phyloP scores from a whole-genome alignment of 768 basidiomycete genomes.

The Kwoniella europaea region DNA sequence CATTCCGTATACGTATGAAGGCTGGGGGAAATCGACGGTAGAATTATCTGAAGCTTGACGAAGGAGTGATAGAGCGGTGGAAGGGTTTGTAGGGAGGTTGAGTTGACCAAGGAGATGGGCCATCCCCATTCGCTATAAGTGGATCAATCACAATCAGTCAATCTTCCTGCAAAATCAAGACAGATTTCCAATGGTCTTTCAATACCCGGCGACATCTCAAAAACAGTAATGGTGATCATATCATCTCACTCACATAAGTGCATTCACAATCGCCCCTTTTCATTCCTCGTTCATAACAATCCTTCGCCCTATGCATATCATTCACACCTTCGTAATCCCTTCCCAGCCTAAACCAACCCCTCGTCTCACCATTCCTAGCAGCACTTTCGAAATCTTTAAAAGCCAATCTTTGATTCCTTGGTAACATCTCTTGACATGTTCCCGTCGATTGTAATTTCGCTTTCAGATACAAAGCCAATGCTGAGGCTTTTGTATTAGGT shows the following conservation, averaged over 20 bases:
- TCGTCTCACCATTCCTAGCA: conserved; percentile 73
- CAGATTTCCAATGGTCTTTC: too few species aligned
- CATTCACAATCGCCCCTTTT: conserved; percentile 76
- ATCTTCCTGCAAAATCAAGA: too few species aligned
- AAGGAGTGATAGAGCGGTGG: conserved; percentile 72
- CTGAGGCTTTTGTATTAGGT: conserved; percentile 61
- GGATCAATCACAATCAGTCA: too few species aligned
- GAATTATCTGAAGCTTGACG: conserved; percentile 76
- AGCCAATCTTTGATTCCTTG: conserved; percentile 73
- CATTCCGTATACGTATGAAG: conserved; percentile 70
- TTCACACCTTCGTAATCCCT: conserved; percentile 86
- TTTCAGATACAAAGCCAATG: conserved; percentile 77
- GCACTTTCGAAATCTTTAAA: conserved; percentile 89
- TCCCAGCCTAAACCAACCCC: conserved; percentile 91
- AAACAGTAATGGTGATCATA: too few species aligned
- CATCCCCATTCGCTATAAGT: conserved; percentile 81
- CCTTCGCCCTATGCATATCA: conserved; percentile 72
- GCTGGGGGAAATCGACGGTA: conserved; percentile 77
- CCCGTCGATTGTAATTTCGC: conserved; percentile 77
- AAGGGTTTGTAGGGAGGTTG: conserved; percentile 64
- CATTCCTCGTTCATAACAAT: conserved; percentile 84
- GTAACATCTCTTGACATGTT: conserved; percentile 63
- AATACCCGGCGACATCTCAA: too few species aligned
- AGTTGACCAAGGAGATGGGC: conserved; percentile 89
- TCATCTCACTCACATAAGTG: conserved; percentile 68